Evolutionary conservation across 129 eudicot genomes (phyloP), one percentile per base, ranked within the genome.

Genomic region (Chrysanthemum makinoi): DNA sequence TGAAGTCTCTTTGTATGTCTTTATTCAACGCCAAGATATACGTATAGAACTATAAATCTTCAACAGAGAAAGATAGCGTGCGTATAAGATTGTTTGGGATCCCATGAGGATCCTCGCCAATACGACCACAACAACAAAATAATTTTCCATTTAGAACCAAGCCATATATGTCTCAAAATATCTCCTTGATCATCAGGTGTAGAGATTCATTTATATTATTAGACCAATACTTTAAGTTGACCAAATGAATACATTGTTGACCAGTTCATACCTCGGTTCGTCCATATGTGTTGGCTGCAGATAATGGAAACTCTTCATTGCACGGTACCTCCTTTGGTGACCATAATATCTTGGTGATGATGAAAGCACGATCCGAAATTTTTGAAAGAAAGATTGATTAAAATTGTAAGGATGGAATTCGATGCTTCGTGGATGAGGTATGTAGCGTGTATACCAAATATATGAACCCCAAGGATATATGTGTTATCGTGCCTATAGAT

Each of bases 341-440:
- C 96, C 96, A 66, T 89, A 89, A 55, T n/a, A 89, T 91, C 16
- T 88, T 89, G 19, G 96, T 24, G 96, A 89, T 28, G 96, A 89
- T 66, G 96, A 89, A 76, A 89, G 84, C 53, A 89, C 96, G 66
- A 89, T 88, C 96, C 20, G 86, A 47, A 59, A 14, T 33, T 43
- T 20, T 19, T 6, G 10, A 6, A 5, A 12, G 35, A 33, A 69
- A 30, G 11, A 56, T 62, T 10, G 12, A 30, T 15, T 63, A 63
- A n/a, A 26, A 15, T n/a, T 7, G 0, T 6, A 22, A 5, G 5
- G 24, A 89, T 89, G 68, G 96, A 96, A 82, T 93, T 89, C 33
- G 96, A 89, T 22, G 95, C 98, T 86, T 94, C 98, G 13, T 94
- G 98, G 26, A 94, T 94, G 72, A 94, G 98, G 59, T 94, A 96